Percentiles rank a stretch among this genome's conserved stretches.
Evolutionary conservation across 352 stramenopile genomes (phyloP).

Genomic region (Phytophthora sp.): DNA sequence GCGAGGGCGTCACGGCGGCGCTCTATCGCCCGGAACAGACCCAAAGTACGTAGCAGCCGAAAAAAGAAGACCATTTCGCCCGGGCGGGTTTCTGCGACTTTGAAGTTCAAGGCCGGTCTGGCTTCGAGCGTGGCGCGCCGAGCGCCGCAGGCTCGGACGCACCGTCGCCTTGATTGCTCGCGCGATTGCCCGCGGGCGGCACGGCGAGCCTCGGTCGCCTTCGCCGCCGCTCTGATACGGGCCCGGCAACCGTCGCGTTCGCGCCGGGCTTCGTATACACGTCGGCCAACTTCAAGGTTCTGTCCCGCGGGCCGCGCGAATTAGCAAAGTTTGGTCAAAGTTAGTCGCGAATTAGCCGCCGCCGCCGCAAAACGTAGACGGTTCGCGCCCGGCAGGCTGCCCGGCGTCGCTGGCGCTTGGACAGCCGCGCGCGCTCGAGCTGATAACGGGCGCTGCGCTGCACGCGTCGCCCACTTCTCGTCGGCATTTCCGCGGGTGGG

Average conservation of each 20-base stretch:
- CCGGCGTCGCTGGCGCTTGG: slow-evolving; percentile 12
- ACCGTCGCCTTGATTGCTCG: too few relatives aligned
- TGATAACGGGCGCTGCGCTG: slow-evolving; percentile 26
- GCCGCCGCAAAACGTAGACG: slow-evolving; percentile 13
- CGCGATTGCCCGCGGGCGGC: neutral
- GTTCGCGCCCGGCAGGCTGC: neutral
- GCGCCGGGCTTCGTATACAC: neutral
- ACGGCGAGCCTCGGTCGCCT: neutral
- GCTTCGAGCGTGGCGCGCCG: slow-evolving; percentile 3
- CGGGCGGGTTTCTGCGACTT: slow-evolving; percentile 13
- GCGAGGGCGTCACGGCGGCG: neutral
- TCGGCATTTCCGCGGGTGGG: slow-evolving; percentile 12
- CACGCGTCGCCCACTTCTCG: too few relatives aligned
- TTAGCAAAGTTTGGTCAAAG: slow-evolving; percentile 28
- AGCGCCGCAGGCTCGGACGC: too few relatives aligned
- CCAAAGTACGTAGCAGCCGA: neutral
- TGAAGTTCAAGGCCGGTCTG: slow-evolving; percentile 27
- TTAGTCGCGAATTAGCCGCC: slow-evolving; percentile 5
- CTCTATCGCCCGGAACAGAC: neutral
- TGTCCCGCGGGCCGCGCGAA: slow-evolving; percentile 4
- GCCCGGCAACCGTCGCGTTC: neutral
- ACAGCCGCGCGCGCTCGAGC: neutral
- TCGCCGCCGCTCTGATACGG: neutral
- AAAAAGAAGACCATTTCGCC: slow-evolving; percentile 3
- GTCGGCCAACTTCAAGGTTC: neutral